Percentiles rank a stretch among this genome's conserved stretches.
These are phyloP conservation scores for Hyaloscypha bicolor DNA, from an alignment of 495 filamentous ascomycete genomes.

Conservation along the genomic window DNA sequence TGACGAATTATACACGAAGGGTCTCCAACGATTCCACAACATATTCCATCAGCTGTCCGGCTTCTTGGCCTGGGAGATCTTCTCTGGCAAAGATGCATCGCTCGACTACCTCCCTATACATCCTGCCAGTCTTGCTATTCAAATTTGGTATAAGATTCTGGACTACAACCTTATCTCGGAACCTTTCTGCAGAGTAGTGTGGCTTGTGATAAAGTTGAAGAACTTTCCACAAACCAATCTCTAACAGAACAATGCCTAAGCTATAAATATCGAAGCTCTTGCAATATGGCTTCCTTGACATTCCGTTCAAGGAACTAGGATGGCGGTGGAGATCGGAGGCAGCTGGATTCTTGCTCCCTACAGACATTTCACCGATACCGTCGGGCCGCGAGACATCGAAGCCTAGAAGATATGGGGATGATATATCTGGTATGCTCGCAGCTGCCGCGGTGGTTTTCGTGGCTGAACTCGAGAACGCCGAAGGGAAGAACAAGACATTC, in stretches of 20 bases:
- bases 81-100: constrained; percentile 31
- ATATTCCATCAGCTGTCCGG: constrained; percentile 36
- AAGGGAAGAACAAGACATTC: constrained; percentile 39
- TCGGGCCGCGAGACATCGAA: constrained; percentile 43
- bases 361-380: constrained; percentile 37
- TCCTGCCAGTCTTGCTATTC: constrained; percentile 36
- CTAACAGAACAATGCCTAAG: constrained; percentile 60
- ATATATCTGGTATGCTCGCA: constrained; percentile 30
- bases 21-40: constrained; percentile 36
- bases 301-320: constrained; percentile 20
- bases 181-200: constrained; percentile 34
- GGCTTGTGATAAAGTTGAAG: constrained; percentile 35
- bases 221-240: constrained; percentile 59
- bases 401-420: constrained; percentile 35
- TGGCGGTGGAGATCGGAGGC: constrained; percentile 38
- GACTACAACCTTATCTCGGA: constrained; percentile 35
- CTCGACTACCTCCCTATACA: constrained; percentile 36
- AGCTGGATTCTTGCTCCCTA: constrained; percentile 30
- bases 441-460: constrained; percentile 25
- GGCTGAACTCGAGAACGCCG: constrained; percentile 21
- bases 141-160: constrained; percentile 24
- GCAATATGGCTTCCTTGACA: constrained; percentile 26
- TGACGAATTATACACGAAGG: constrained; percentile 19
- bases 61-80: constrained; percentile 26
- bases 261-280: constrained; percentile 57